Evolutionary conservation across 345 rosid species (phyloP), one percentile per base, ranked within the genome.

Genomic region (Hibiscus tridactylites): DNA sequence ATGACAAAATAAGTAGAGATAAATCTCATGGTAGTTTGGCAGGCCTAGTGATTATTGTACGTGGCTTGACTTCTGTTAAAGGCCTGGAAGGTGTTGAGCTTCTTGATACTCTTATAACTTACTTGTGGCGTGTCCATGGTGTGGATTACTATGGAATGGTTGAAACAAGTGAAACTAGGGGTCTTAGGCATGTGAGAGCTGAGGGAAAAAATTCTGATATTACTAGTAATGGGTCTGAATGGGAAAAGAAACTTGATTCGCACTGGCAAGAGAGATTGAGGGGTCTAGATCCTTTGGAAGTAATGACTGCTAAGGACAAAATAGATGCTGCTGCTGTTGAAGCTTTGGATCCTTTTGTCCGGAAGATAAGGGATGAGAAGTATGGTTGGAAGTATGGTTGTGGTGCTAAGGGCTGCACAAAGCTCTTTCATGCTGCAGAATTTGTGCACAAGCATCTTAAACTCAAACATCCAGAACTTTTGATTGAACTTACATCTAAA

Each of bases 341-440:
- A 75, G 81, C 74, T 33, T 39, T 96, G 76, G 99, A 96, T 85
- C 99, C 99, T 49, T 88, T 70, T 85, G 96, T 96, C 71, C 88
- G 99, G 61, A 96, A 96, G 83, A 96, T 96, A 54, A 87, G 98
- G 81, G 99, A 96, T 91, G 99, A 96, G 76, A 96, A 92, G 79
- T 96, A 96, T 81, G 99, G 99, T n/a, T 96, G 99, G 98, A 96
- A 96, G 82, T 96, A 88, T 83, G 99, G 99, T 59, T 96, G 99
- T 83, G 99, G 99, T 75, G 98, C 99, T 58, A 96, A 92, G 81
- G 98, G 99, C 50, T 96, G 99, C 84, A 96, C 99, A 28, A 96
- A 96, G 78, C 99, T 96, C 67, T 96, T 96, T 84, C 99, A 96
- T 75, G 98, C 99, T 75, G 84, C 99, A 72, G 99, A 96, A 76